phyloP scores from a whole-genome alignment of 257 asterid genomes.

The Leonotis leonurus region DNA sequence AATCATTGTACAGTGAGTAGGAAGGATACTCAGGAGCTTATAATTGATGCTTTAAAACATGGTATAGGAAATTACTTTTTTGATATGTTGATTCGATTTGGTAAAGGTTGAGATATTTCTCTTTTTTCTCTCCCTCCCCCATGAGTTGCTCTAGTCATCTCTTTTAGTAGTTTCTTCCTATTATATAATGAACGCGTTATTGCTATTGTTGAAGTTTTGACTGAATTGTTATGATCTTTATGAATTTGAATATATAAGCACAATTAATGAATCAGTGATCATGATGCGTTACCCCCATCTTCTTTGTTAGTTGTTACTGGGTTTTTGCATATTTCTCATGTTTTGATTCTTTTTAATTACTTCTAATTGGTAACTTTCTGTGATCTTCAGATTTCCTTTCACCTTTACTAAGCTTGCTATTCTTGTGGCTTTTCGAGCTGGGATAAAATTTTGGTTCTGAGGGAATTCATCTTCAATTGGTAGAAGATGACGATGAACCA shows the following conservation, averaged over 20 bases:
- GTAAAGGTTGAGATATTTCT: not conserved
- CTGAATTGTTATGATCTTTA: not conserved
- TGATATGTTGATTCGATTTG: not conserved
- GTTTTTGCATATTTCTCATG: not conserved
- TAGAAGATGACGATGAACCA: slow-evolving; percentile 52
- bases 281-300: not conserved
- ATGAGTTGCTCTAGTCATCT: not conserved
- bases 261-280: not conserved
- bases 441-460: slow-evolving; percentile 8
- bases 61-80: no score
- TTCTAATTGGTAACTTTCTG: not conserved
- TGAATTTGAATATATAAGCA: not conserved
- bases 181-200: not conserved
- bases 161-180: not conserved
- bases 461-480: slow-evolving; percentile 19
- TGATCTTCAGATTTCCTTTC: slow-evolving; percentile 1
- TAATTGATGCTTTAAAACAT: not conserved
- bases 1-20: not conserved
- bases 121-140: not conserved
- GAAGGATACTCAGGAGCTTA: not conserved
- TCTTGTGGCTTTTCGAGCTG: slow-evolving; percentile 7
- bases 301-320: not conserved
- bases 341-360: not conserved
- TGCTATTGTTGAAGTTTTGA: not conserved
- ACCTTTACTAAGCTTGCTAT: not conserved